Base-by-base conservation (phyloP, 768 basidiomycete genomes). In the Rhodosporidiobolus sp. region DNA sequence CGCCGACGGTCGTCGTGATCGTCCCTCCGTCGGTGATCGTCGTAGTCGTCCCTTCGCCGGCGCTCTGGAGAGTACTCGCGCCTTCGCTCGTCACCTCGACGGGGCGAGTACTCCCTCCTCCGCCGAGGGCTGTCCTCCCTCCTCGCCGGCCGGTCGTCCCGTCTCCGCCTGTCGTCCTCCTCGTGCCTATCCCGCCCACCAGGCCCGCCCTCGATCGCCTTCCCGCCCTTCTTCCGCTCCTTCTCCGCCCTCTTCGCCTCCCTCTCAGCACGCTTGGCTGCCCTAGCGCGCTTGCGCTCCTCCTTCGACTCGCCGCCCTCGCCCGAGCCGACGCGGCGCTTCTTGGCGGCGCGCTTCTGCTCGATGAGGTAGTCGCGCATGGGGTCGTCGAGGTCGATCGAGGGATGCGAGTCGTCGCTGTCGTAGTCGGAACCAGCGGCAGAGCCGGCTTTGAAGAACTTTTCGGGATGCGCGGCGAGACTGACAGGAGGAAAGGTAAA, bases 381-480 rank as follows among this genome's bases (percentile, higher is more conserved):
- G 1, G 96, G 96, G 81, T 99, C 96, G 79, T 98, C 95, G 2
- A 91, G 91, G 80, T 98, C 94, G 67, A 96, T 67, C 16, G 88
- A 85, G 4, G 86, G 85, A 24, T 83, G 88, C 3, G 89, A 88
- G 8, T 88, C 88, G 46, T 90, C 89, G 10, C 89, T 87, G 5
- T 80, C 85, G 2, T 80, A 85, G 53, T 80, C 78, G 45, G 80
- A 79, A 26, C 68, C 86, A 30, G 85, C 89, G 19, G 50, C 75
- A 3, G 66, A 63, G 32, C 67, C 79, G 24, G 74, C 69, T 0
- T 72, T 60, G 56, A 71, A 62, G 63, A 76, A 76, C 34, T 71
- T 73, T 32, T 68, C 53, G 1, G 72, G 72, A 38, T 74, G 69
- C 0, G 66, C 71, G 17, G 69, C 69, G 34, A 67, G 61, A n/a